Percentiles rank a stretch among this genome's conserved stretches.
Evolutionary conservation across 371 early-diverging fungal species (phyloP).

Genomic region (Mucor irregularis): DNA sequence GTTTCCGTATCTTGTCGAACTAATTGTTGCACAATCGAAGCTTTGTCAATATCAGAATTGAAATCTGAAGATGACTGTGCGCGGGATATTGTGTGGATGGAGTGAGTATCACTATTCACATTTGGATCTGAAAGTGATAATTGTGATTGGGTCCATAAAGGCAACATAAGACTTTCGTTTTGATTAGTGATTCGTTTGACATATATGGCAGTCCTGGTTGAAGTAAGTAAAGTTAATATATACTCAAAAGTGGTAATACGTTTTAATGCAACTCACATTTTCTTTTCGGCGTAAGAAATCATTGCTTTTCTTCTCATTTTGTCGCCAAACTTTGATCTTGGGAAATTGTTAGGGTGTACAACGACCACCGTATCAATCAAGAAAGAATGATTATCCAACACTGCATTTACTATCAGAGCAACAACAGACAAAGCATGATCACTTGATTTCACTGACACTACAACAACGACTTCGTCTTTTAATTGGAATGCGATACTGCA

Average conservation of each 20-base stretch:
- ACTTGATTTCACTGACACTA: conserved; percentile 51
- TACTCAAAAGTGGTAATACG: not conserved
- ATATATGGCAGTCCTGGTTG: conserved; percentile 30
- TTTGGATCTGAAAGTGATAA: conserved; percentile 9
- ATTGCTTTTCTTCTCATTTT: conserved; percentile 58
- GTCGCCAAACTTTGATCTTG: conserved; percentile 61
- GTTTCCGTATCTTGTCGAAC: conserved; percentile 10
- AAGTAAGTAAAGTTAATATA: not conserved
- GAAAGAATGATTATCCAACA: conserved; percentile 76
- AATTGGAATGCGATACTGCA: conserved; percentile 54
- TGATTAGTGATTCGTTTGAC: conserved; percentile 48
- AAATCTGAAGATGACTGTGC: conserved; percentile 11
- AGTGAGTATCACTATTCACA: conserved; percentile 25
- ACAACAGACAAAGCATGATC: conserved; percentile 54
- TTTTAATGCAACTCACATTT: conserved; percentile 29
- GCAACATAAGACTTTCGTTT: conserved; percentile 30
- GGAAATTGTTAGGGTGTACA: conserved; percentile 60
- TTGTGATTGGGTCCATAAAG: conserved; percentile 40
- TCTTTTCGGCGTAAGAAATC: conserved; percentile 30
- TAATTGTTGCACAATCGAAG: not conserved
- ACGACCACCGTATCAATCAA: conserved; percentile 73
- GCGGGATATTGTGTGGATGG: conserved; percentile 6
- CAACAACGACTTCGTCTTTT: conserved; percentile 51
- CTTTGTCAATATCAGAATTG: conserved; percentile 7
- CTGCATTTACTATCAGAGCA: conserved; percentile 64